Conservation (phyloP, 2,329 filamentous ascomycete genomes). For the Xylaria sp. region DNA sequence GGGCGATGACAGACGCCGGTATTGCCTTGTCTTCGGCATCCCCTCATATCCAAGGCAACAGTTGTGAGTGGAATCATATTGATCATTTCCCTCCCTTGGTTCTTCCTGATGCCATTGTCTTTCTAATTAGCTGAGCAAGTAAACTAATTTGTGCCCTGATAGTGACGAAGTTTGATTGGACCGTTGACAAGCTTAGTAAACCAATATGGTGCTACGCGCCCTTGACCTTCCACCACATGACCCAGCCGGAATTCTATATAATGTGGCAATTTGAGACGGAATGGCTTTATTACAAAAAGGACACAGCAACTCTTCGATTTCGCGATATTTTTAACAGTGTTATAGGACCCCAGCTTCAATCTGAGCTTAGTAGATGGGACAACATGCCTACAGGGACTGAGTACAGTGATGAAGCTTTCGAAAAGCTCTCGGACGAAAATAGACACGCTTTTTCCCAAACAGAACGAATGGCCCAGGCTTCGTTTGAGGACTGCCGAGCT, state of each 20-base stretch:
- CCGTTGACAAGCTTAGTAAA: slow-evolving; percentile 15
- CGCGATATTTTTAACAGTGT: slow-evolving; percentile 26
- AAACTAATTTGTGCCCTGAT: too few species aligned
- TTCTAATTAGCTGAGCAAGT: not conserved
- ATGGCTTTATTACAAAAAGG: slow-evolving; percentile 24
- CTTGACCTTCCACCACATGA: slow-evolving; percentile 38
- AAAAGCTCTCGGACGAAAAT: slow-evolving; percentile 15
- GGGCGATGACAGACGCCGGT: slow-evolving; percentile 27
- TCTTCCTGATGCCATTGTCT: not conserved
- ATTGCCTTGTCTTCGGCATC: slow-evolving; percentile 29
- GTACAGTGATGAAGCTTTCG: slow-evolving; percentile 28
- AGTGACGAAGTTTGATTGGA: slow-evolving; percentile 33
- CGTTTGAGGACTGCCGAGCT: slow-evolving; percentile 24
- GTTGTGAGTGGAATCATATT: slow-evolving; percentile 6
- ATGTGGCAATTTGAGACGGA: slow-evolving; percentile 33
- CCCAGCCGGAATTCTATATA: slow-evolving; percentile 6
- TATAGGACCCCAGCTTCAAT: slow-evolving; percentile 16
- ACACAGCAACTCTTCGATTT: slow-evolving; percentile 1
- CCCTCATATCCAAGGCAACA: slow-evolving; percentile 27
- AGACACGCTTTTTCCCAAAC: not conserved
- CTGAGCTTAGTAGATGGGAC: slow-evolving; percentile 25
- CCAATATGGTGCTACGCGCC: slow-evolving; percentile 37
- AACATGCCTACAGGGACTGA: slow-evolving; percentile 27
- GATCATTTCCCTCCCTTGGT: not conserved
- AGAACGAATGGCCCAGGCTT: slow-evolving; percentile 25